phyloP scores from a whole-genome alignment of 768 basidiomycete genomes.

The Leccinum uliginosum region DNA sequence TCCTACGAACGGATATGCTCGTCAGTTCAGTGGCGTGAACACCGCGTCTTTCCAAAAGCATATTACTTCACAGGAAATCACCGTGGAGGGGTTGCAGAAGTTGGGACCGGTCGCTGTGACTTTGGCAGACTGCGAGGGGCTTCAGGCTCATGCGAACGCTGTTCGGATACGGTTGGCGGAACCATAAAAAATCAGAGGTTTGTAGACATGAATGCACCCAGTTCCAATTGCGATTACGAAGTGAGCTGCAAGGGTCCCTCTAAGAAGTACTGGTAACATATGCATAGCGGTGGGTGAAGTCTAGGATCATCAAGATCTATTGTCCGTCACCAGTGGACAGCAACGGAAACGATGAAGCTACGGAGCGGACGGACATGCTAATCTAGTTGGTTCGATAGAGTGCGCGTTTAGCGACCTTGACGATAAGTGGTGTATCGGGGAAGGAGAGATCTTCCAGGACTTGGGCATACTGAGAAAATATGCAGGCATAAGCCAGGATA shows the following conservation, averaged over 20 bases:
- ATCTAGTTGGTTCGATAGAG: slow-evolving; percentile 89
- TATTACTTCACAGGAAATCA: slow-evolving; percentile 95
- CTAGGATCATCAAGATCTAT: slow-evolving; percentile 20
- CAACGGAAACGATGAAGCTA: slow-evolving; percentile 9
- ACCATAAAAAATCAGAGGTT: slow-evolving; percentile 1
- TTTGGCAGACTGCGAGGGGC: slow-evolving; percentile 90
- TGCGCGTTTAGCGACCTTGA: slow-evolving; percentile 92
- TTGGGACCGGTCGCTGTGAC: slow-evolving; percentile 88
- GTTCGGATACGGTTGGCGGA: slow-evolving; percentile 73
- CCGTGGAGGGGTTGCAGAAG: slow-evolving; percentile 63
- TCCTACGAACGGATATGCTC: slow-evolving; percentile 93
- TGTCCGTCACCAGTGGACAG: slow-evolving; percentile 11
- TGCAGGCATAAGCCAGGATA: slow-evolving; percentile 9
- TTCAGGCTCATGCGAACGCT: slow-evolving; percentile 94
- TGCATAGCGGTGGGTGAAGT: slow-evolving; percentile 8
- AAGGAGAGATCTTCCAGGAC: slow-evolving; percentile 88
- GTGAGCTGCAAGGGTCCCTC: slow-evolving; percentile 5
- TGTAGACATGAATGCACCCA: neutral
- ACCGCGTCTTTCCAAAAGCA: slow-evolving; percentile 98
- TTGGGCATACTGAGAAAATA: slow-evolving; percentile 67
- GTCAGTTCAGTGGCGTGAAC: slow-evolving; percentile 98
- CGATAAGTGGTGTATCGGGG: slow-evolving; percentile 88
- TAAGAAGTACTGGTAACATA: slow-evolving; percentile 12
- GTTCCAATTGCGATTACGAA: neutral
- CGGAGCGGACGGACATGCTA: slow-evolving; percentile 32